Evolutionary conservation across 2,329 filamentous ascomycete genomes (phyloP), one percentile per base, ranked within the genome.

Genomic region (Penicillium sp.): DNA sequence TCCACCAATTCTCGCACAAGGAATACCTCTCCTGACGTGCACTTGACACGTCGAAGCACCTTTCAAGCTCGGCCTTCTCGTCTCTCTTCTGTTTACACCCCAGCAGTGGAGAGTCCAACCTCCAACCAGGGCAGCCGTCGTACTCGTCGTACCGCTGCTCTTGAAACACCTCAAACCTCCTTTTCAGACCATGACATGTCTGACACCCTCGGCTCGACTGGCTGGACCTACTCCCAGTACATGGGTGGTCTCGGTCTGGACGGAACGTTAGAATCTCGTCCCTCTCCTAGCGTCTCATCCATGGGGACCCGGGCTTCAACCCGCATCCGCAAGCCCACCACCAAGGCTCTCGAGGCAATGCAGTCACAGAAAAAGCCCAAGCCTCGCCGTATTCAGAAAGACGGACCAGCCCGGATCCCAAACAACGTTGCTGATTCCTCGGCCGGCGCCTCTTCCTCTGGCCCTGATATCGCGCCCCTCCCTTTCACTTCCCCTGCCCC

Each of bases 281-380:
- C 65, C n/a, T 61, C 70, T 43, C 57, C 62, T 46, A 57, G 63
- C 52, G 42, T 65, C 26, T 62, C 57, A 54, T 69, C 67, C 7
- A 61, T 60, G 30, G 58, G 59, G 38, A 63, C 61, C 25, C 69
- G 71, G n/a, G 58, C 67, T 37, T 75, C 73, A 19, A 64, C 58
- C 16, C 71, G 73, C 5, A 19, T 55, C n/a, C 52, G 61, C 19
- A 59, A 61, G 42, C 55, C 52, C 8, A 74, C 73, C 3, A 61
- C 62, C 22, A 70, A 71, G 33, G 72, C 73, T 7, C 65, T 71
- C 22, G 73, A 76, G 61, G 67, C 72, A 43, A 52, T 67, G 14
- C 52, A 63, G 25, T 67, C 45, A 10, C 51, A 42, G 22, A 22
- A 38, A 19, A 66, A 64, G 52, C 59, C 48, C 22, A 59, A 65